phyloP scores from a whole-genome alignment of 306 rosid genomes.

The Begonia peltatifolia region DNA sequence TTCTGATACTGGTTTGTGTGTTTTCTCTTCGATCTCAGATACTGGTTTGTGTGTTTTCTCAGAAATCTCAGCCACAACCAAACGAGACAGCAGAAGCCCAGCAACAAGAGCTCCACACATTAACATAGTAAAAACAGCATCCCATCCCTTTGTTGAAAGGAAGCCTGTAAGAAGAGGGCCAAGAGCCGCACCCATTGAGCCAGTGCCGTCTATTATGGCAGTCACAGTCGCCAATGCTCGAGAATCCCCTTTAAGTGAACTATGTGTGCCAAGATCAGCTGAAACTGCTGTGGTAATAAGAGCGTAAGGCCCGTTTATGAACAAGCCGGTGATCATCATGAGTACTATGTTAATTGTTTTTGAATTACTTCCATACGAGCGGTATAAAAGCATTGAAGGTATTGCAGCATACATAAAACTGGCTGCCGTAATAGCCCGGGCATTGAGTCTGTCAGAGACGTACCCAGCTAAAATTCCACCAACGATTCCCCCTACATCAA shows the following conservation, averaged over 20 bases:
- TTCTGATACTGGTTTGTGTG: constrained; percentile 16
- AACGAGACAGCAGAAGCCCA: constrained; percentile 48
- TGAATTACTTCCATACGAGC: constrained; percentile 42
- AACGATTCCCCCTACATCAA: constrained; percentile 69
- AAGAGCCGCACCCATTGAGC: constrained; percentile 72
- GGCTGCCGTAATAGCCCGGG: constrained; percentile 70
- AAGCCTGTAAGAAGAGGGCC: constrained; percentile 87
- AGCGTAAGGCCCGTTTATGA: constrained; percentile 77
- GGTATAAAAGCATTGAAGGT: constrained; percentile 50
- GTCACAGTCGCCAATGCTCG: constrained; percentile 84
- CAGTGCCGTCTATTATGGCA: constrained; percentile 81
- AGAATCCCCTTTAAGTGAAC: constrained; percentile 60
- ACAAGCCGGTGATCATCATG: constrained; percentile 65
- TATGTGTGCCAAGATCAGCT: constrained; percentile 74
- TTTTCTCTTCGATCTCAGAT: constrained; percentile 38
- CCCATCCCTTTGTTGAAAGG: constrained; percentile 56
- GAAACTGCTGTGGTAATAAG: constrained; percentile 88
- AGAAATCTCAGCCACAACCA: constrained; percentile 41
- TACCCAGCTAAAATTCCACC: constrained; percentile 85
- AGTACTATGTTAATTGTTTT: constrained; percentile 38
- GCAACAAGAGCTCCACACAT: constrained; percentile 52
- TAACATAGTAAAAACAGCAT: constrained; percentile 55
- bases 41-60: constrained; percentile 29
- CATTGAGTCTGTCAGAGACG: constrained; percentile 64
- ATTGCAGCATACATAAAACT: constrained; percentile 68